phyloP scores from a whole-genome alignment of 2,329 filamentous ascomycete genomes.

The Elsinoe arachidis region DNA sequence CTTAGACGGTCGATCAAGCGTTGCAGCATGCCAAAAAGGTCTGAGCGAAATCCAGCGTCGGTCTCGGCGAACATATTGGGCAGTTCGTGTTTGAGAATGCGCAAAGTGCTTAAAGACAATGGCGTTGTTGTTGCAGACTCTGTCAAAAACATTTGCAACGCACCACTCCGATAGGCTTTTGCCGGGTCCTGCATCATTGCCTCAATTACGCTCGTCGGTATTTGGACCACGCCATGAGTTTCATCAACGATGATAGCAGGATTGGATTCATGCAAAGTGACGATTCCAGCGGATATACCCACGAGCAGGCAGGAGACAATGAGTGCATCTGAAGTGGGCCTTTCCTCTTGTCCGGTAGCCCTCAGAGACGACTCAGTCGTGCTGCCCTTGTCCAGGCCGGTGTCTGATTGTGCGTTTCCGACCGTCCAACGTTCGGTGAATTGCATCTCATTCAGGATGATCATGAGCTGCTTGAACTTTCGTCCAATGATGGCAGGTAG shows the following conservation, averaged over 20 bases:
- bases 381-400: no score
- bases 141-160: slow-evolving; percentile 68
- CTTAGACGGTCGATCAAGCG: slow-evolving; percentile 69
- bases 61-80: slow-evolving; percentile 70
- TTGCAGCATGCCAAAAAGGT: slow-evolving; percentile 65
- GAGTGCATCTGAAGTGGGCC: not conserved
- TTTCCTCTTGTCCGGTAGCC: no score
- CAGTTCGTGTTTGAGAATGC: slow-evolving; percentile 56
- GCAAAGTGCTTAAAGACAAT: slow-evolving; percentile 54
- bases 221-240: not conserved
- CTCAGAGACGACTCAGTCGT: no score
- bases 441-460: slow-evolving; percentile 33
- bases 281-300: slow-evolving; percentile 34
- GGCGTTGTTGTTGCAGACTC: slow-evolving; percentile 68
- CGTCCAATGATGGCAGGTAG: slow-evolving; percentile 40
- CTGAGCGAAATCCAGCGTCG: slow-evolving; percentile 77
- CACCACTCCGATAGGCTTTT: not conserved
- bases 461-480: slow-evolving; percentile 30
- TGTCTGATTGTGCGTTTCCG: not conserved
- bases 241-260: slow-evolving; percentile 20
- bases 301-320: slow-evolving; percentile 22
- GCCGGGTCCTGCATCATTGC: not conserved
- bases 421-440: slow-evolving; percentile 25
- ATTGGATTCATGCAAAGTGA: slow-evolving; percentile 7
- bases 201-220: slow-evolving; percentile 16